Evolutionary conservation across 192 early-diverging fungal species (phyloP).

Genomic region (Backusella macrospora): DNA sequence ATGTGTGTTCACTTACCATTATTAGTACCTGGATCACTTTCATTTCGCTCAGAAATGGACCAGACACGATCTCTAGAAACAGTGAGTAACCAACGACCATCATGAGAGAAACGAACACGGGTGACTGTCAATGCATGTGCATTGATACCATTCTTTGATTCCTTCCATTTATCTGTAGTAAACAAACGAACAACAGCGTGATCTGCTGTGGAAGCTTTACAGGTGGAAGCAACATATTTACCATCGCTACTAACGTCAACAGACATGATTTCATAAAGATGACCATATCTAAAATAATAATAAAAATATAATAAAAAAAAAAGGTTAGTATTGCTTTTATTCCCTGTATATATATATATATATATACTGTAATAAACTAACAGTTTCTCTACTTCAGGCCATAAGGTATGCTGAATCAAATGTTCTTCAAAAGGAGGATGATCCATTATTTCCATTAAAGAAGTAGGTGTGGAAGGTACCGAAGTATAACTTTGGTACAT

Average conservation of each 20-base stretch:
- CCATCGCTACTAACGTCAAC: constrained; percentile 76
- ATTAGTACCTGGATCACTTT: constrained; percentile 38
- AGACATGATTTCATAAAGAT: constrained; percentile 88
- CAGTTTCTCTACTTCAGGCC: constrained; percentile 96
- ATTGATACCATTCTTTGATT: constrained; percentile 54
- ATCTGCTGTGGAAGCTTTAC: constrained; percentile 72
- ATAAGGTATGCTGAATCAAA: constrained; percentile 85
- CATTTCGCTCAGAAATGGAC: constrained; percentile 72
- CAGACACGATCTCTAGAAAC: constrained; percentile 89
- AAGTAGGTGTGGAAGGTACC: constrained; percentile 50
- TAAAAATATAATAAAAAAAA: not conserved
- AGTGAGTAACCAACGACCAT: constrained; percentile 71
- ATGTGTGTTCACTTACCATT: not conserved
- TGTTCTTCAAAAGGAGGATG: constrained; percentile 90
- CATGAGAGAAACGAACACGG: constrained; percentile 75
- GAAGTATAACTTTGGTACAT: constrained; percentile 60
- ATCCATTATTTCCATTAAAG: constrained; percentile 43
- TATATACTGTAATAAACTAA: constrained; percentile 36
- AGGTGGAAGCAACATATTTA: constrained; percentile 70
- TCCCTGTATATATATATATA: not conserved
- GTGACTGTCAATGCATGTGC: constrained; percentile 88
- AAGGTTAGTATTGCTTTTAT: not conserved
- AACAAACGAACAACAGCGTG: constrained; percentile 78
- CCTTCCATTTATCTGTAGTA: constrained; percentile 71
- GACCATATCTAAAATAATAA: constrained; percentile 68